Conservation (phyloP, 2,329 filamentous ascomycete genomes). For the Tetracladium maxilliforme region DNA sequence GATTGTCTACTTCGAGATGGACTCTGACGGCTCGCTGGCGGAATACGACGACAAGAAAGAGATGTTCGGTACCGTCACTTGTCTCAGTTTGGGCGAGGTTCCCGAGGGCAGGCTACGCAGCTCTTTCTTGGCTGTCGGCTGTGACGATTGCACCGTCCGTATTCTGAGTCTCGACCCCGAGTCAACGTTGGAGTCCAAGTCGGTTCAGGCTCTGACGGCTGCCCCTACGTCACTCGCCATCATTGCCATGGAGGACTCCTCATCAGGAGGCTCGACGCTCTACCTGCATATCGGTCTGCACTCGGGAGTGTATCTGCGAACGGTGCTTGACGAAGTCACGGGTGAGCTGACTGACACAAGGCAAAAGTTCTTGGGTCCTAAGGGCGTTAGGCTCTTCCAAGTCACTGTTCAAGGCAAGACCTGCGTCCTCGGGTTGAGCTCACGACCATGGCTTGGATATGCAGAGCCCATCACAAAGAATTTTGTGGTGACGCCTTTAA, state of each 20-base stretch:
- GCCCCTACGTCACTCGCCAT: slow-evolving; percentile 80
- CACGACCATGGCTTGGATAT: slow-evolving; percentile 92
- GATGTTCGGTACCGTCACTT: slow-evolving; percentile 91
- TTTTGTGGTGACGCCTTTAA: slow-evolving; percentile 84
- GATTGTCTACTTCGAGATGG: slow-evolving; percentile 97
- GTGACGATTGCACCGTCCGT: slow-evolving; percentile 90
- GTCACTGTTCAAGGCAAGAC: slow-evolving; percentile 78
- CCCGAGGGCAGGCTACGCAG: slow-evolving; percentile 81
- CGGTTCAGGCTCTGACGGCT: slow-evolving; percentile 83
- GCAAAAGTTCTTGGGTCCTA: slow-evolving; percentile 85
- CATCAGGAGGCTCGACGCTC: slow-evolving; percentile 72
- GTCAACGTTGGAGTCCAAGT: slow-evolving; percentile 82
- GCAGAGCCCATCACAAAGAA: slow-evolving; percentile 74
- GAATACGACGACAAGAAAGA: slow-evolving; percentile 93
- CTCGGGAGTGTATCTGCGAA: slow-evolving; percentile 90
- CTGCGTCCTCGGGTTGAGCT: slow-evolving; percentile 80
- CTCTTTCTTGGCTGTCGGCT: slow-evolving; percentile 89
- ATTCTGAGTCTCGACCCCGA: slow-evolving; percentile 85
- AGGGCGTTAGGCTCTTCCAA: slow-evolving; percentile 77
- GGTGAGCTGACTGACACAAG: slow-evolving; percentile 91
- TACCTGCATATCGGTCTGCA: slow-evolving; percentile 94
- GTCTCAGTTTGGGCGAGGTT: slow-evolving; percentile 83
- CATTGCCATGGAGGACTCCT: slow-evolving; percentile 91
- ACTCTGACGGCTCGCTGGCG: slow-evolving; percentile 74
- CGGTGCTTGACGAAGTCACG: slow-evolving; percentile 86